These are phyloP conservation scores for Nakazawaea wyomingensis DNA, from an alignment of 805 yeast genomes.

Conservation along the genomic window DNA sequence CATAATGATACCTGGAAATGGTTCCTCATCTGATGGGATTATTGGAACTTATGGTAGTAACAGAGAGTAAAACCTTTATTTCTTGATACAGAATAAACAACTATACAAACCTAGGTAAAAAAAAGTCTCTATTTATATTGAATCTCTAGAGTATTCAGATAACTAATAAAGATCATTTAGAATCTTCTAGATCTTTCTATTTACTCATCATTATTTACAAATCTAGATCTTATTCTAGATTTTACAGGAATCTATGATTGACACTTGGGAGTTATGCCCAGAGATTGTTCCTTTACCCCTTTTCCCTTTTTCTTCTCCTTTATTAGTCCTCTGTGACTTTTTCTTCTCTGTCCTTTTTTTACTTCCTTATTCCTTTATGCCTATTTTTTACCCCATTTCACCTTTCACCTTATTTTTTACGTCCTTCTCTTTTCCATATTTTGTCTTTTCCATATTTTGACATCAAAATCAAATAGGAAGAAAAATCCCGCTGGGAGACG, in stretches of 20 bases:
- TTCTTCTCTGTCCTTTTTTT: background rate
- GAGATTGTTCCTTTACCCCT: background rate
- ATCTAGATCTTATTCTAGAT: too few relatives aligned
- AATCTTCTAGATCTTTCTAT: background rate
- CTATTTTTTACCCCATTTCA: background rate
- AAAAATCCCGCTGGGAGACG: too few relatives aligned
- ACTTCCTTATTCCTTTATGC: background rate
- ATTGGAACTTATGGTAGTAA: background rate
- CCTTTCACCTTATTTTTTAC: too few relatives aligned
- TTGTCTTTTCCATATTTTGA: too few relatives aligned
- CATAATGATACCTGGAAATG: too few relatives aligned
- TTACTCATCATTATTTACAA: too few relatives aligned
- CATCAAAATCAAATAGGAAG: too few relatives aligned
- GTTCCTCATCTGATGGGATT: too few relatives aligned
- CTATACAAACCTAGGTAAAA: background rate
- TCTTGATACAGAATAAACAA: background rate
- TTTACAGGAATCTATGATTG: too few relatives aligned
- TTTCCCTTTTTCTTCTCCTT: background rate
- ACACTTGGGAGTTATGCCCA: too few relatives aligned
- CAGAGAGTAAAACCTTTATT: background rate
- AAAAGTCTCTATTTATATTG: background rate
- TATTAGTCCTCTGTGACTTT: background rate
- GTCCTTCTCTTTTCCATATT: too few relatives aligned
- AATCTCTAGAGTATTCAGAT: background rate
- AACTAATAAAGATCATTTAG: background rate